phyloP scores from a whole-genome alignment of 2,329 filamentous ascomycete species.

The Rugonectria rugulosa region DNA sequence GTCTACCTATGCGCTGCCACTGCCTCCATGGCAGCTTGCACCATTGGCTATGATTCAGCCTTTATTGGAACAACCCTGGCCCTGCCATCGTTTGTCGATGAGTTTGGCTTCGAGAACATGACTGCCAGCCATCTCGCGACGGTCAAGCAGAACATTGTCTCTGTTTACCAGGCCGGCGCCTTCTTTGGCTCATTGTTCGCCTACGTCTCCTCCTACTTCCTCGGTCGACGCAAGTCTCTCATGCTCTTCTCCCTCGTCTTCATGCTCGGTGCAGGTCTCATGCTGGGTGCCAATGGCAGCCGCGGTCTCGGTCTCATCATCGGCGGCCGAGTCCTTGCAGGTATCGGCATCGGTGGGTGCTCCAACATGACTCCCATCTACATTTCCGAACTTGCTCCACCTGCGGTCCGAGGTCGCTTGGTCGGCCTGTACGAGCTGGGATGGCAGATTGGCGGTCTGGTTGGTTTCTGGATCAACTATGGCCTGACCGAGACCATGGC shows the following conservation, averaged over 20 bases:
- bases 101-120: constrained; percentile 70
- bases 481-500: constrained; percentile 62
- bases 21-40: constrained; percentile 64
- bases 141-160: constrained; percentile 78
- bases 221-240: constrained; percentile 72
- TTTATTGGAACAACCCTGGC: constrained; percentile 82
- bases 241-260: constrained; percentile 70
- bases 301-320: constrained; percentile 71
- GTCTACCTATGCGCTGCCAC: constrained; percentile 62
- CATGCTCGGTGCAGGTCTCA: constrained; percentile 73
- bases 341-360: constrained; percentile 68
- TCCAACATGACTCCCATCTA: constrained; percentile 71
- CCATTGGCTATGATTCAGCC: constrained; percentile 71
- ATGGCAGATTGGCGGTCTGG: constrained; percentile 69
- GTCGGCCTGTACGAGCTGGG: constrained; percentile 73
- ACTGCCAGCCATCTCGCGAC: constrained; percentile 58
- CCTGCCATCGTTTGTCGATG: constrained; percentile 71
- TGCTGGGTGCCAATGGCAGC: constrained; percentile 69
- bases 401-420: constrained; percentile 69
- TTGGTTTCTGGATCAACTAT: constrained; percentile 73
- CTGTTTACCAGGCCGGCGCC: constrained; percentile 81
- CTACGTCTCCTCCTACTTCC: constrained; percentile 70
- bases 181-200: constrained; percentile 81
- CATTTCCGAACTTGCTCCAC: constrained; percentile 67
- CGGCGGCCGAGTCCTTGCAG: constrained; percentile 68